Conservation (phyloP, 768 basidiomycete species). For the Boletus reticulatus region DNA sequence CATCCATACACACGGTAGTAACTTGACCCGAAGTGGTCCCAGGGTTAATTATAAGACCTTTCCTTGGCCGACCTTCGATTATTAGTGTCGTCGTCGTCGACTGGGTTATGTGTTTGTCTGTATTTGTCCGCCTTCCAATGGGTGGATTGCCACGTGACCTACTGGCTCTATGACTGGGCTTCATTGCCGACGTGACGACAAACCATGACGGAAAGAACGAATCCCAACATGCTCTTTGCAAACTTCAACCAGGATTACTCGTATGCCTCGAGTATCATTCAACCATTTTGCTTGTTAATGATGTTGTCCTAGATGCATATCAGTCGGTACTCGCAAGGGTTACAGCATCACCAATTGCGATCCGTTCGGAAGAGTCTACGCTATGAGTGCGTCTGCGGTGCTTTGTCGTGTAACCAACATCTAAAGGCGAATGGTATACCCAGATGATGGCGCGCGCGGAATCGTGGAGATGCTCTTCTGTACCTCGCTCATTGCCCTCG, state of each 20-base stretch:
- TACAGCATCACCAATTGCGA: conserved; percentile 98
- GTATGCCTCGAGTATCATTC: conserved; percentile 39
- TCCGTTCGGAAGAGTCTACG: conserved; percentile 94
- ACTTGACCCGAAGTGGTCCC: too few relatives aligned
- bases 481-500: conserved; percentile 94
- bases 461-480: conserved; percentile 99
- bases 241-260: conserved; percentile 99
- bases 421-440: background rate
- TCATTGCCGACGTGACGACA: conserved; percentile 5
- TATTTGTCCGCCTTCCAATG: conserved; percentile 19
- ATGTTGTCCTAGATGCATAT: conserved; percentile 63
- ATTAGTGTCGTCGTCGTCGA: background rate
- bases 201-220: conserved; percentile 38
- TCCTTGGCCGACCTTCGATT: too few relatives aligned
- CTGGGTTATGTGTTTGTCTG: conserved; percentile 6
- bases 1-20: too few relatives aligned
- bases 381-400: conserved; percentile 72
- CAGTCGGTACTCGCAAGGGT: conserved; percentile 92
- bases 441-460: conserved; percentile 91
- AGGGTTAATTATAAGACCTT: too few relatives aligned
- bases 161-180: background rate
- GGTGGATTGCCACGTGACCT: background rate
- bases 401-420: background rate
- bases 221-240: conserved; percentile 70
- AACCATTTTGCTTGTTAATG: background rate